Percentiles rank a stretch among this genome's conserved stretches.
Evolutionary conservation across 2,329 filamentous ascomycete species (phyloP).

Genomic region (Sphaerulina populicola): DNA sequence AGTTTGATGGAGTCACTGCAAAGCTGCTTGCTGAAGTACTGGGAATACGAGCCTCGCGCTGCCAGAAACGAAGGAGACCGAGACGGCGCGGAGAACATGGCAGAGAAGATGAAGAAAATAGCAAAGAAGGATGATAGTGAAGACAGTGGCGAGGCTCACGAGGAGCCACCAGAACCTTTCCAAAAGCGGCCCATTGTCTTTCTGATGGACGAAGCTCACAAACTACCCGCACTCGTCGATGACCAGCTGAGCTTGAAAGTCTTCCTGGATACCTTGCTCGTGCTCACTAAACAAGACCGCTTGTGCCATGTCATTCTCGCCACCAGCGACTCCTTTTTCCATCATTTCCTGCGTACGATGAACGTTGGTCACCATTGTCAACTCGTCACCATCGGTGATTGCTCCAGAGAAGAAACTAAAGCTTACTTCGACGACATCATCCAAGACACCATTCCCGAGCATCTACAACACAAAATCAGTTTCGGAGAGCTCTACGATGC

Average conservation of each 20-base stretch:
- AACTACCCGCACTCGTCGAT: slow-evolving; percentile 16
- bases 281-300: slow-evolving; percentile 19
- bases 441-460: slow-evolving; percentile 8
- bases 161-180: slow-evolving; percentile 7
- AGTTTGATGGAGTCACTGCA: slow-evolving; percentile 19
- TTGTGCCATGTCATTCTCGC: slow-evolving; percentile 17
- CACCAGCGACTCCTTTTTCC: slow-evolving; percentile 19
- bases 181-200: slow-evolving; percentile 17
- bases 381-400: slow-evolving; percentile 17
- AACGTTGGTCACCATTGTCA: slow-evolving; percentile 19
- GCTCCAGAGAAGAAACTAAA: slow-evolving; percentile 13
- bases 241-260: slow-evolving; percentile 16
- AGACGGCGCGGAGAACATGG: neutral
- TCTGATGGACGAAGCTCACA: slow-evolving; percentile 16
- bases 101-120: neutral
- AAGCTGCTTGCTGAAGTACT: slow-evolving; percentile 18
- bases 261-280: slow-evolving; percentile 18
- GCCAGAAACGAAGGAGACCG: neutral
- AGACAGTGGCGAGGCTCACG: neutral
- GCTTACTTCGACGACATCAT: slow-evolving; percentile 12
- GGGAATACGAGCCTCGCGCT: slow-evolving; percentile 13
- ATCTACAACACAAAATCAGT: slow-evolving; percentile 10
- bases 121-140: neutral
- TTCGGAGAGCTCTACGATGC: slow-evolving; percentile 17
- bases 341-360: slow-evolving; percentile 19